Conservation (phyloP, 176 grass and related monocot genomes). For the bread wheat (Triticum aestivum) region IWGSC_CS_RefSeq_v2.1 NC_057799.1:473705216-473705715, state of each 20-base stretch:
- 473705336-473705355: neutral
- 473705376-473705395: constrained; percentile 10
- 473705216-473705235: constrained; percentile 22
- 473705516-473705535: constrained; percentile 33
- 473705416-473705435: constrained; percentile 60
- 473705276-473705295: constrained; percentile 32
- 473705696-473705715: constrained; percentile 96
- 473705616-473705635: neutral
- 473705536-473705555: constrained; percentile 30
- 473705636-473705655: constrained; percentile 21
- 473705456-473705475: constrained; percentile 35
- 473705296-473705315: neutral
- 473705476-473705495: neutral
- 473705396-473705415: constrained; percentile 40
- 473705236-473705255: constrained; percentile 45
- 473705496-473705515: constrained; percentile 36
- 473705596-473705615: constrained; percentile 24
- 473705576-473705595: neutral
- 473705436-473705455: constrained; percentile 78
- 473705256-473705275: constrained; percentile 39
- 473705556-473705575: constrained; percentile 33
- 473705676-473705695: constrained; percentile 94
- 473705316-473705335: neutral
- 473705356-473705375: constrained; percentile 26
- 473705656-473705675: constrained; percentile 66